These are phyloP conservation scores for Amoebophrya sp. DNA, from an alignment of 169 alveolate genomes.

Conservation along the genomic window DNA sequence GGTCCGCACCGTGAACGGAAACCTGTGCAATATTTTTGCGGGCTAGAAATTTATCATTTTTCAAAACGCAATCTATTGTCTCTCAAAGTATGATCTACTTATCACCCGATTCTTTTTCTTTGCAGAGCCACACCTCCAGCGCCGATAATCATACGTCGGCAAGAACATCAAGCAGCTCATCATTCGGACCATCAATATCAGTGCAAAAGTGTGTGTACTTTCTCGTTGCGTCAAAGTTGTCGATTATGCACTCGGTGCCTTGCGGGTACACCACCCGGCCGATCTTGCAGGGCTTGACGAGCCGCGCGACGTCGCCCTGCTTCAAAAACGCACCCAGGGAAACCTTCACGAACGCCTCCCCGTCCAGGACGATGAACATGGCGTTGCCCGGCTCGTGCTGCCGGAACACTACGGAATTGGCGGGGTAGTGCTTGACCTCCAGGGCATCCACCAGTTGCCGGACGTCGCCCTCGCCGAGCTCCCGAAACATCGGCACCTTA, in stretches of 20 bases:
- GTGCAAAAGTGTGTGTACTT: background rate
- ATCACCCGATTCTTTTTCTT: too few species aligned
- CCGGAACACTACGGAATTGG: background rate
- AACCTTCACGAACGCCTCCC: background rate
- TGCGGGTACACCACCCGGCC: background rate
- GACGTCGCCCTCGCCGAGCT: background rate
- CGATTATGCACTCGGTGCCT: background rate
- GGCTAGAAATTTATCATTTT: background rate
- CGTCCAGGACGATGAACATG: background rate
- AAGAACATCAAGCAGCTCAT: background rate
- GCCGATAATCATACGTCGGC: background rate
- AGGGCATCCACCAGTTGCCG: background rate
- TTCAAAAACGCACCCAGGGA: background rate
- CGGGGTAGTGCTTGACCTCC: background rate
- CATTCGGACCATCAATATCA: background rate
- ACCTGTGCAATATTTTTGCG: background rate
- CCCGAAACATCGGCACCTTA: background rate
- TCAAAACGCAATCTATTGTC: background rate
- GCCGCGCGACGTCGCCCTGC: background rate
- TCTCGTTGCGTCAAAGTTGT: background rate
- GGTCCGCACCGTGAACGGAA: background rate
- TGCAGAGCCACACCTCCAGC: background rate
- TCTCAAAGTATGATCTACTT: too few species aligned
- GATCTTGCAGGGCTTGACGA: background rate
- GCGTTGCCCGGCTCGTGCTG: background rate